Conservation (phyloP, 495 filamentous ascomycete species). For the Rusavskia elegans region DNA sequence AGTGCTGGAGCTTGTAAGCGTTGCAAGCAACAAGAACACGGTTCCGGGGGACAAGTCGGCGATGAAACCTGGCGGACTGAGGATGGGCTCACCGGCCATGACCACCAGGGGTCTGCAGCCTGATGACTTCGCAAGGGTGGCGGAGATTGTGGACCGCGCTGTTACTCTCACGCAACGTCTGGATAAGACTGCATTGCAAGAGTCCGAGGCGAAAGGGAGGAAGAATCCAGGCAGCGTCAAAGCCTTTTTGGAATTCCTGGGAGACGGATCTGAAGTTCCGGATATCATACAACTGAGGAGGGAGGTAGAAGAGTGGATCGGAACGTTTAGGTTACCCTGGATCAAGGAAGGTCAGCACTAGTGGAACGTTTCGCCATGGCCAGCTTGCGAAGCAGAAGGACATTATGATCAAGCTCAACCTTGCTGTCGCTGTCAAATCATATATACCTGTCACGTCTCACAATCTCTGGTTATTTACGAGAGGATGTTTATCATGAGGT, state of each 20-base stretch:
- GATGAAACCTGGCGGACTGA: constrained; percentile 76
- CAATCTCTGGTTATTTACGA: too few species aligned
- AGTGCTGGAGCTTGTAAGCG: constrained; percentile 82
- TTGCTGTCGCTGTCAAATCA: too few species aligned
- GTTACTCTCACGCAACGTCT: constrained; percentile 71
- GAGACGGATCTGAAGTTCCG: constrained; percentile 62
- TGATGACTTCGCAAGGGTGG: constrained; percentile 77
- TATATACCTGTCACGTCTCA: too few species aligned
- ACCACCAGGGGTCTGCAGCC: constrained; percentile 83
- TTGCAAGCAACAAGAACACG: constrained; percentile 97
- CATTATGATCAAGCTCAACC: too few species aligned
- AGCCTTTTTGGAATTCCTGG: constrained; percentile 70
- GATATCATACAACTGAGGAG: constrained; percentile 77
- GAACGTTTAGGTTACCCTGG: constrained; percentile 86
- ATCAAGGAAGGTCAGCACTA: constrained; percentile 23
- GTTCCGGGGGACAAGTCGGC: constrained; percentile 91
- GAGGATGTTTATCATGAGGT: too few species aligned
- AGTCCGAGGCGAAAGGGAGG: constrained; percentile 53
- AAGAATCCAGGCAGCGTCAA: constrained; percentile 71
- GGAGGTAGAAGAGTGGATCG: constrained; percentile 93
- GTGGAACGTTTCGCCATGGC: too few species aligned
- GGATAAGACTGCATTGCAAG: constrained; percentile 63
- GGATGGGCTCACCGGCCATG: constrained; percentile 93
- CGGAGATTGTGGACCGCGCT: constrained; percentile 83
- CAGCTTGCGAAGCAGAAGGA: too few species aligned